These are phyloP conservation scores for Xylariaceae sp. DNA, from an alignment of 2,329 filamentous ascomycete genomes.

Conservation along the genomic window DNA sequence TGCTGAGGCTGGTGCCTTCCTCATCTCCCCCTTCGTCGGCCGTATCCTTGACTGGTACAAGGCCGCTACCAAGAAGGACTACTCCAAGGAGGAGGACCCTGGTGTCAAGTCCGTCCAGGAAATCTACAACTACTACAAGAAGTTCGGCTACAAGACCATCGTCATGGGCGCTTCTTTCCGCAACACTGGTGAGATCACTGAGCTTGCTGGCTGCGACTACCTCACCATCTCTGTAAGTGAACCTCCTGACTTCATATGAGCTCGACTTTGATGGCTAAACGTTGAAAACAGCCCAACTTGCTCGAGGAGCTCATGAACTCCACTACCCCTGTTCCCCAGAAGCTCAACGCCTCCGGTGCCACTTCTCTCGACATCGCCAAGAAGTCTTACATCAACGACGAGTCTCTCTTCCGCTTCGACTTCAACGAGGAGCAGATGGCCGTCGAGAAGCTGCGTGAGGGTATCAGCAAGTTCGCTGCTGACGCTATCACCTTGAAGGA, in stretches of 20 bases:
- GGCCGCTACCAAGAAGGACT: constrained; percentile 90
- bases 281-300: constrained; percentile 64
- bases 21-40: constrained; percentile 98
- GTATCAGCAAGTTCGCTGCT: constrained; percentile 98
- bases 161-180: constrained; percentile 99
- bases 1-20: constrained; percentile 90
- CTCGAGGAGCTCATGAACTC: constrained; percentile 93
- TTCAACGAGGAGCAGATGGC: constrained; percentile 99
- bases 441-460: constrained; percentile 97
- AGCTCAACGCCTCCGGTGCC: constrained; percentile 72
- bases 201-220: constrained; percentile 98
- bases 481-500: constrained; percentile 92
- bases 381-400: constrained; percentile 85
- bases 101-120: constrained; percentile 87
- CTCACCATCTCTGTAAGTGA: constrained; percentile 84
- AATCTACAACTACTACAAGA: constrained; percentile 99
- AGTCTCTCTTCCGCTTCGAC: constrained; percentile 91
- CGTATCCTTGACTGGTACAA: constrained; percentile 99
- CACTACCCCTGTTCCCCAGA: constrained; percentile 75
- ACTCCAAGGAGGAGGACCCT: constrained; percentile 82
- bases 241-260: not conserved
- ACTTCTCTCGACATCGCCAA: constrained; percentile 69
- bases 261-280: constrained; percentile 1
- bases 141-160: constrained; percentile 97
- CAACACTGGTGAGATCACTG: constrained; percentile 92